Base-by-base conservation (phyloP, 352 stramenopile genomes). In the Pythium plurisporium region DNA sequence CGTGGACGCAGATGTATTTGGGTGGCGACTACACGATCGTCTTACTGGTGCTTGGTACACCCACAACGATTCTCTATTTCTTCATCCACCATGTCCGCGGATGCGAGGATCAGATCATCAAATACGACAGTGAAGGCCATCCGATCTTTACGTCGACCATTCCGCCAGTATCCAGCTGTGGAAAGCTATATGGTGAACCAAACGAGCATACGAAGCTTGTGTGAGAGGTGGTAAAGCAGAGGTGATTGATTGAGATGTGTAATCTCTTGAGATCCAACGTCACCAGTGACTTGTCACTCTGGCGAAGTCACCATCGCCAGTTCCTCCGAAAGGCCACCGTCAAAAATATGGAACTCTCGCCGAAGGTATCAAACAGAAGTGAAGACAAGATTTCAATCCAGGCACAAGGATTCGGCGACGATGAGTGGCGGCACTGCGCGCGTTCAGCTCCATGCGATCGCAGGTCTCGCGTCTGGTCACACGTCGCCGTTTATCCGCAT, bases 1-100 rank as follows among this genome's bases (percentile, higher is more conserved):
- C 82, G 23, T 86, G 78, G 72, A 82, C 82, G 1, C 82, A 91
- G 57, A 67, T 70, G 43, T 86, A 83, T 37, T 69, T 90, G n/a
- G 55, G 70, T 5, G 80, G 80, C 26, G 69, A 89, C 57, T 93
- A 89, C 45, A 88, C 74, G 0, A 52, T 76, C 1, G 70, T 85
- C 25, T 51, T 93, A 15, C 15, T 76, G 19, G 53, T 86, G 9
- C 70, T 93, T 1, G 77, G 62, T 0, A 41, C 80, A 0, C 80
- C 80, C 6, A 91, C 79, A 1, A 34, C 87, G 42, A 19, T 64
- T 10, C 72, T 89, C 11, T 93, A 89, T 56, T 65, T 67, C n/a
- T 91, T 84, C 36, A 70, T 89, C 31, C 55, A 84, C 30, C 64
- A 80, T 12, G 64, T 91, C 0, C 66, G 82, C 66, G 74, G 71